Evolutionary conservation across 306 rosid species (phyloP).

Genomic region (Quercus dentata): DNA sequence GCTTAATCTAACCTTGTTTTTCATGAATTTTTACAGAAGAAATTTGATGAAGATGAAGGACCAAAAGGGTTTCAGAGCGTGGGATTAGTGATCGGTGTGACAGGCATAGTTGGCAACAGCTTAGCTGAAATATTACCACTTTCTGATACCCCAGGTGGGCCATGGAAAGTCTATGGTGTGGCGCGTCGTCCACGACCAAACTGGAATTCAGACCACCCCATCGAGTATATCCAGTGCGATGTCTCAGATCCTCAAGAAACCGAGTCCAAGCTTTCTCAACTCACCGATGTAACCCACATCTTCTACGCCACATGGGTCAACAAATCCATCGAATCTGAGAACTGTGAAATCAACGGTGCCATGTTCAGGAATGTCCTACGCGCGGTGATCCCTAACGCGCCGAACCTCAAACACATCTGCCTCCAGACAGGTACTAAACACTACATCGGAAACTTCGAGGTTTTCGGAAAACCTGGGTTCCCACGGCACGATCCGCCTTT

Average conservation of each 20-base stretch:
- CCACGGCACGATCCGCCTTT: slow-evolving; percentile 50
- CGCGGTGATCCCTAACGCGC: slow-evolving; percentile 55
- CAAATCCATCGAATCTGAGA: slow-evolving; percentile 49
- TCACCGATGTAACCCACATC: slow-evolving; percentile 65
- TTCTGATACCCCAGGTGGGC: slow-evolving; percentile 73
- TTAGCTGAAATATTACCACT: slow-evolving; percentile 79
- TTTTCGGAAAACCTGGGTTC: slow-evolving; percentile 13
- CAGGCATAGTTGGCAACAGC: slow-evolving; percentile 80
- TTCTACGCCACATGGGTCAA: slow-evolving; percentile 61
- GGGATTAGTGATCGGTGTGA: slow-evolving; percentile 57
- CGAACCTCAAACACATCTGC: slow-evolving; percentile 62
- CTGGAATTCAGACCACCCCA: slow-evolving; percentile 68
- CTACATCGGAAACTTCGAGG: slow-evolving; percentile 53
- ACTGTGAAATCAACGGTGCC: slow-evolving; percentile 50
- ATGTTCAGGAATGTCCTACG: slow-evolving; percentile 54
- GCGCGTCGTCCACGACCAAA: slow-evolving; percentile 67
- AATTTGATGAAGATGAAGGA: slow-evolving; percentile 48
- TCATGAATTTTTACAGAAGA: slow-evolving; percentile 37
- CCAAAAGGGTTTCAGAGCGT: slow-evolving; percentile 45
- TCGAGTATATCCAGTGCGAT: slow-evolving; percentile 72
- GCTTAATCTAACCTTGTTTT: neutral
- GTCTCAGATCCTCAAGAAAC: slow-evolving; percentile 50
- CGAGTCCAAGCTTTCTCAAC: slow-evolving; percentile 47
- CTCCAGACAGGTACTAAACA: slow-evolving; percentile 71
- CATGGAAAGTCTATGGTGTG: slow-evolving; percentile 81